Evolutionary conservation across 805 yeast species (phyloP).

Genomic region (Yamadazyma paraphyllophila): DNA sequence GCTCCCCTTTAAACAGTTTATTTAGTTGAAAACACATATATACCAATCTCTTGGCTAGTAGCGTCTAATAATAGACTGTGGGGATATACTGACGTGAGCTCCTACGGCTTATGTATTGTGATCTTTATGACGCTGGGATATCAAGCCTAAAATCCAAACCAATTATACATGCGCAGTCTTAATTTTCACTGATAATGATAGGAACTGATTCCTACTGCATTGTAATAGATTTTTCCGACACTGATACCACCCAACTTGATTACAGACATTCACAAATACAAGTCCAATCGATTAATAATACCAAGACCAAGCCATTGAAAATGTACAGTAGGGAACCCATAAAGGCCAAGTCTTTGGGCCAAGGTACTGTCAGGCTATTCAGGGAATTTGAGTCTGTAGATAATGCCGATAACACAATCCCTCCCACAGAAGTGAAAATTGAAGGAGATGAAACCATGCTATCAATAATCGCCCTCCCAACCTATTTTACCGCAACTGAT

Average conservation of each 20-base stretch:
- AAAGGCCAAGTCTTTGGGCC: constrained; percentile 63
- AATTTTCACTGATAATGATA: constrained; percentile 15
- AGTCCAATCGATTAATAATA: constrained; percentile 26
- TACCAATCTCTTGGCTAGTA: background rate
- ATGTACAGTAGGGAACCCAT: constrained; percentile 42
- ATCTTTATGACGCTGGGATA: background rate
- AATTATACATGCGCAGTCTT: background rate
- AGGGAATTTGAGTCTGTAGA: constrained; percentile 45
- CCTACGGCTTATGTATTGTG: no score
- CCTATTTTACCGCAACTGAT: constrained; percentile 83
- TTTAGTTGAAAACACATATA: background rate
- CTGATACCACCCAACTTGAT: constrained; percentile 18
- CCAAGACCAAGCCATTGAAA: constrained; percentile 14
- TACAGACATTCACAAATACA: constrained; percentile 31
- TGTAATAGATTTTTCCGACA: constrained; percentile 22
- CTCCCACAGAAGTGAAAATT: constrained; percentile 5
- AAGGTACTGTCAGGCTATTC: constrained; percentile 70
- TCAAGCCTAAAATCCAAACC: background rate
- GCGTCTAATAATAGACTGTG: background rate
- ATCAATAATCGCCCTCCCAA: constrained; percentile 82
- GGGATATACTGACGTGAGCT: background rate
- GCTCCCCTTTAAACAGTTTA: constrained; percentile 28
- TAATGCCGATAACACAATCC: background rate
- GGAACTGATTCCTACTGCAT: constrained; percentile 43
- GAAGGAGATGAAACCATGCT: constrained; percentile 64